Conservation (phyloP, 139 green algal species). For the Zygnema circumcarinatum region DNA sequence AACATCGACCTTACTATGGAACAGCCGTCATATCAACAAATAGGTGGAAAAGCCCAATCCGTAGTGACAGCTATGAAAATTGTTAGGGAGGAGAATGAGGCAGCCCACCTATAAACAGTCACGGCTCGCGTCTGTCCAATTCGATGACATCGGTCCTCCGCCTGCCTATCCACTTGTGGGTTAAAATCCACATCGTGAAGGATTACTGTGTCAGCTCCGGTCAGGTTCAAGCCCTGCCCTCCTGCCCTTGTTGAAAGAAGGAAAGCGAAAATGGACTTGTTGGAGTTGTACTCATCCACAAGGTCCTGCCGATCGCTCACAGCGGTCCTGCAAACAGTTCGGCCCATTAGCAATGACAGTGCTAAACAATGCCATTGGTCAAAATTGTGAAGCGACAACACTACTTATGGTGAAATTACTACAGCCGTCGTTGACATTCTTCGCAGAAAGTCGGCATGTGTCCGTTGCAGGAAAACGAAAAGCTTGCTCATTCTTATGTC, state of each 20-base stretch:
- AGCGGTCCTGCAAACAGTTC: slow-evolving; percentile 64
- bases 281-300: slow-evolving; percentile 84
- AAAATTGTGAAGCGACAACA: too few species aligned
- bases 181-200: slow-evolving; percentile 94
- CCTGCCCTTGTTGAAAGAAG: slow-evolving; percentile 92
- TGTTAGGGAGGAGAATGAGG: too few species aligned
- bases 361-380: neutral
- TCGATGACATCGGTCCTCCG: slow-evolving; percentile 71
- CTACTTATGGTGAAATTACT: too few species aligned
- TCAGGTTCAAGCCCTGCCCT: slow-evolving; percentile 93
- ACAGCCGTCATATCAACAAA: too few species aligned
- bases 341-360: neutral
- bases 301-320: slow-evolving; percentile 81
- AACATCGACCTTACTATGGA: too few species aligned
- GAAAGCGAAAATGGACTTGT: slow-evolving; percentile 82
- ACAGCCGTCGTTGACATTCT: too few species aligned
- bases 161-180: slow-evolving; percentile 79
- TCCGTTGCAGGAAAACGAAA: too few species aligned
- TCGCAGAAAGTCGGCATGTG: too few species aligned
- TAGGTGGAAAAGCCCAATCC: too few species aligned
- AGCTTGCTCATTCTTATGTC: neutral
- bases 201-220: slow-evolving; percentile 92
- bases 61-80: too few species aligned
- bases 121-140: slow-evolving; percentile 88
- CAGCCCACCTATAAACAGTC: slow-evolving; percentile 76